A percentile compares a stretch with the other conserved stretches of the same genome.
Evolutionary conservation across 441 rosid species (phyloP).

Genomic region (Populus hybrid): DNA sequence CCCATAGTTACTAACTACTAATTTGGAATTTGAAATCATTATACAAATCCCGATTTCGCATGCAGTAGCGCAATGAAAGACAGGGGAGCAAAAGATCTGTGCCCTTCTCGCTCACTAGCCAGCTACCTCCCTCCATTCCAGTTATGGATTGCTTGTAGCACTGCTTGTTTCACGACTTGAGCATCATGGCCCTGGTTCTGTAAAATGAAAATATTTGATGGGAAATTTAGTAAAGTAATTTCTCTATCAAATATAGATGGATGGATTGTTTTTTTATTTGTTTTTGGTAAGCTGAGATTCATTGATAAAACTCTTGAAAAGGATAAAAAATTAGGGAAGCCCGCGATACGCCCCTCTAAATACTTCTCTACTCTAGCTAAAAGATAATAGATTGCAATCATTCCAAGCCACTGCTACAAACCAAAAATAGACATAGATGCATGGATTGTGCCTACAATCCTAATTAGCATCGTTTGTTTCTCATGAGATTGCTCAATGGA

Average conservation of each 20-base stretch:
- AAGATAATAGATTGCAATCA: neutral
- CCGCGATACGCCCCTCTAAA: no score
- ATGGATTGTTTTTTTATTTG: neutral
- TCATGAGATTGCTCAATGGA: neutral
- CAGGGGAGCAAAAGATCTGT: neutral
- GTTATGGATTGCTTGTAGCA: constrained; percentile 50
- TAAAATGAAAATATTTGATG: constrained; percentile 19
- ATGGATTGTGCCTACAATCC: neutral
- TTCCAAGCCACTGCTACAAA: neutral
- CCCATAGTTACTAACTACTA: neutral
- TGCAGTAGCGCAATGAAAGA: neutral
- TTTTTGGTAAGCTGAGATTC: neutral
- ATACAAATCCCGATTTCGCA: neutral
- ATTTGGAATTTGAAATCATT: neutral
- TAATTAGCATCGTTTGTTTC: neutral
- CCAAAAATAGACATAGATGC: no score
- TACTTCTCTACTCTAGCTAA: neutral
- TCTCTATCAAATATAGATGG: neutral
- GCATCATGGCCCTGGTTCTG: constrained; percentile 38
- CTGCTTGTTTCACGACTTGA: constrained; percentile 63
- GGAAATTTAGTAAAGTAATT: neutral
- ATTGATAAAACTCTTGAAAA: neutral
- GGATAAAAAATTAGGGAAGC: neutral
- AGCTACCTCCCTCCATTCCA: constrained; percentile 42
- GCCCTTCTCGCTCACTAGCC: neutral